A percentile compares a stretch with the other conserved stretches of the same genome.
Evolutionary conservation across 2,329 filamentous ascomycete species (phyloP).

Genomic region (Tolypocladium nubicola): DNA sequence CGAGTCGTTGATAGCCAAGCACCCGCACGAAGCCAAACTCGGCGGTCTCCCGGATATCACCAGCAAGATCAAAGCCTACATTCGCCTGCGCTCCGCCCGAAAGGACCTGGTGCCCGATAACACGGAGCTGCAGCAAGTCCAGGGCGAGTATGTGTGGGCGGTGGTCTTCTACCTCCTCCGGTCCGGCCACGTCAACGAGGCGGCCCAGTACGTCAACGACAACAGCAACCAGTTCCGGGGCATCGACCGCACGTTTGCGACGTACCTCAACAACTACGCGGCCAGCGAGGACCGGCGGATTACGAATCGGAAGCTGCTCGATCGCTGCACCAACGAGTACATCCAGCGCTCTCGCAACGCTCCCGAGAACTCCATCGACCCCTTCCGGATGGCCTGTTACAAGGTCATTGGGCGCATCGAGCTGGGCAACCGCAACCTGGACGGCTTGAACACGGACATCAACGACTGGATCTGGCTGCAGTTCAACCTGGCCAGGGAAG

Average conservation of each 20-base stretch:
- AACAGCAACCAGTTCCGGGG: slow-evolving; percentile 75
- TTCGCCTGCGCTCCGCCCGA: slow-evolving; percentile 66
- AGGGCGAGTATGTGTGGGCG: slow-evolving; percentile 84
- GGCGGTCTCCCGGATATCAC: slow-evolving; percentile 80
- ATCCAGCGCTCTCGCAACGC: slow-evolving; percentile 75
- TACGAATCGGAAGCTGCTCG: slow-evolving; percentile 62
- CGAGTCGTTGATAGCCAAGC: slow-evolving; percentile 66
- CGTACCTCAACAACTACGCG: slow-evolving; percentile 78
- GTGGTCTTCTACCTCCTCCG: slow-evolving; percentile 86
- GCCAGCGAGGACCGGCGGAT: slow-evolving; percentile 67
- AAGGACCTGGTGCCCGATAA: slow-evolving; percentile 80
- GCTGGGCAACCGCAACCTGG: slow-evolving; percentile 51
- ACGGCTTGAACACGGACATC: slow-evolving; percentile 52
- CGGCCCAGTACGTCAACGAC: slow-evolving; percentile 73
- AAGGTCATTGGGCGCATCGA: slow-evolving; percentile 85
- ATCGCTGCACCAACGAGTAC: slow-evolving; percentile 84
- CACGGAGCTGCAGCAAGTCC: slow-evolving; percentile 67
- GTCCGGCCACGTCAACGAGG: slow-evolving; percentile 74
- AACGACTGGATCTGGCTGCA: slow-evolving; percentile 66
- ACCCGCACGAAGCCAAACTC: slow-evolving; percentile 78
- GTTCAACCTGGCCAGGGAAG: slow-evolving; percentile 58
- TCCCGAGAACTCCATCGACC: slow-evolving; percentile 79
- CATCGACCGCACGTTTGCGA: slow-evolving; percentile 81
- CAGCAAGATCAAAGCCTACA: slow-evolving; percentile 87
- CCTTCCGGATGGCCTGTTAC: slow-evolving; percentile 94